phyloP scores from a whole-genome alignment of 2,329 filamentous ascomycete genomes.

The Hysterium pulicare region DNA sequence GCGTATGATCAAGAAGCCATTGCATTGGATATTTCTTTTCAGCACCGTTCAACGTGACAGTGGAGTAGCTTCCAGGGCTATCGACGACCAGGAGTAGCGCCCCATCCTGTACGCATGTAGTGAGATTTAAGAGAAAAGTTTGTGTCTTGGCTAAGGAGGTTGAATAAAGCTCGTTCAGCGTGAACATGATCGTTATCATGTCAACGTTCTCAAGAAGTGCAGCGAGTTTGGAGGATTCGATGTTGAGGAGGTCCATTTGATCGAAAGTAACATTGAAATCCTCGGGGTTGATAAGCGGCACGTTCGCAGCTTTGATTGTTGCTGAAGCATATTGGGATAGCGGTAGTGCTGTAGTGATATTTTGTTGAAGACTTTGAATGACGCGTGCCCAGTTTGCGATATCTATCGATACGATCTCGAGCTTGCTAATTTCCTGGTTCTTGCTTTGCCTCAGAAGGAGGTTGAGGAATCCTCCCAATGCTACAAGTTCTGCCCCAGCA shows the following conservation, averaged over 20 bases:
- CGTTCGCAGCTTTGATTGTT: constrained; percentile 41
- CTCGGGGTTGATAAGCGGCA: constrained; percentile 29
- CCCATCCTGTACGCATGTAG: constrained; percentile 53
- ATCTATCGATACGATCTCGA: constrained; percentile 67
- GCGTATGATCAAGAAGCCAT: constrained; percentile 81
- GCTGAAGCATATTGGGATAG: constrained; percentile 49
- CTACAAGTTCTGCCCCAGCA: constrained; percentile 64
- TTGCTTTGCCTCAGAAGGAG: constrained; percentile 23
- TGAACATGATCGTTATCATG: constrained; percentile 84
- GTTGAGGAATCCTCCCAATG: constrained; percentile 54
- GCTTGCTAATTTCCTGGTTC: neutral
- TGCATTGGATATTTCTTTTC: constrained; percentile 83
- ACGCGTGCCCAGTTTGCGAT: constrained; percentile 73
- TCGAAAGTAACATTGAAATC: constrained; percentile 42
- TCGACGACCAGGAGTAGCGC: constrained; percentile 82
- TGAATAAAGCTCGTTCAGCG: constrained; percentile 90
- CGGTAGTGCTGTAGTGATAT: constrained; percentile 51
- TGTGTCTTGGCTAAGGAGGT: constrained; percentile 73
- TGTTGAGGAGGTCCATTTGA: constrained; percentile 50
- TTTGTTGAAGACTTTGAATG: constrained; percentile 54
- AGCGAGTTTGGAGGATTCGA: constrained; percentile 35
- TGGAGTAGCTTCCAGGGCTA: constrained; percentile 90
- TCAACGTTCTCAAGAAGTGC: constrained; percentile 26
- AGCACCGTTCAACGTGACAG: constrained; percentile 59
- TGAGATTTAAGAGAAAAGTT: constrained; percentile 67